These are phyloP conservation scores for Xylaria grammica DNA, from an alignment of 495 filamentous ascomycete genomes.

Conservation along the genomic window DNA sequence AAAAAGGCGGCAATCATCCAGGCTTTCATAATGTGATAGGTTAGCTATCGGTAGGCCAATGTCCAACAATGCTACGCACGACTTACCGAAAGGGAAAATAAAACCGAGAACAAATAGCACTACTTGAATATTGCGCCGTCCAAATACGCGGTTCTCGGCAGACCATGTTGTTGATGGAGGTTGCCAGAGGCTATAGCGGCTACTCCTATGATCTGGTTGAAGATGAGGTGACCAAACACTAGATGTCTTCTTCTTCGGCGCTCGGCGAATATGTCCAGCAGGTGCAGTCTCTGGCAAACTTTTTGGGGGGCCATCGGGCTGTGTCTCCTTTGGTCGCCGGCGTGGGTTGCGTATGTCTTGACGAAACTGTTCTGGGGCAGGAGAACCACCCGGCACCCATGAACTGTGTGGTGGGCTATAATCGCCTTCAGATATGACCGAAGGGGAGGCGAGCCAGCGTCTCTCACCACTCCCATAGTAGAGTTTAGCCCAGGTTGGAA, in stretches of 20 bases:
- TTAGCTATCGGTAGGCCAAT: constrained; percentile 15
- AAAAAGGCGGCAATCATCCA: constrained; percentile 89
- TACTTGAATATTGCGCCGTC: constrained; percentile 78
- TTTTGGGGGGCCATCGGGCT: constrained; percentile 26
- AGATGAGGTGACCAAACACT: constrained; percentile 80
- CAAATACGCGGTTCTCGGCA: constrained; percentile 61
- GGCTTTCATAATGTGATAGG: constrained; percentile 44
- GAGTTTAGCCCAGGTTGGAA: constrained; percentile 68
- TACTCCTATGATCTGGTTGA: constrained; percentile 63
- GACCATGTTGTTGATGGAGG: constrained; percentile 73
- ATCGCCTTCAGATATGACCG: constrained; percentile 46
- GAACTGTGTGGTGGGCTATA: constrained; percentile 49
- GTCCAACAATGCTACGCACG: not conserved
- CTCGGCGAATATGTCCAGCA: constrained; percentile 30
- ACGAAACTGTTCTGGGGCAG: constrained; percentile 54
- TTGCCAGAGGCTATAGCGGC: constrained; percentile 64
- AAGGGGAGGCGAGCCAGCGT: constrained; percentile 48
- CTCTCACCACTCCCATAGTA: constrained; percentile 63
- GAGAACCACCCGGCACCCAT: constrained; percentile 44
- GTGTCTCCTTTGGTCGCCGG: constrained; percentile 49
- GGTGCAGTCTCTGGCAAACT: constrained; percentile 42
- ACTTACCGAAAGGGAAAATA: constrained; percentile 78
- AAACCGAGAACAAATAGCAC: constrained; percentile 89
- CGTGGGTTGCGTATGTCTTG: constrained; percentile 57
- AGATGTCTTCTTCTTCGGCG: constrained; percentile 52